Conservation (phyloP, 768 basidiomycete genomes). For the Lyophyllum semitale region DNA sequence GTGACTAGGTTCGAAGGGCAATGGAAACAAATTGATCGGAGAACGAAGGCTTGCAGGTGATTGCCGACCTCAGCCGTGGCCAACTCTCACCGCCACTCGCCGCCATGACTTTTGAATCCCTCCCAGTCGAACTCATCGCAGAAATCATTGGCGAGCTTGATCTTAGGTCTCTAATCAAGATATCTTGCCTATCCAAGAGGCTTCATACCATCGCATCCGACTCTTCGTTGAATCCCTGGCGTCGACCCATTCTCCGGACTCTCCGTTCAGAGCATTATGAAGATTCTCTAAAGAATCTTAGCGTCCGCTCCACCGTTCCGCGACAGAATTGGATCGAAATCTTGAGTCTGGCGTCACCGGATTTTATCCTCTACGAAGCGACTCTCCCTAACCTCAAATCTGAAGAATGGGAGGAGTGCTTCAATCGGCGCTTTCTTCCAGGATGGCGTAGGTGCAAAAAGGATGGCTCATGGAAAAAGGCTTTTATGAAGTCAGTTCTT, state of each 20-base stretch:
- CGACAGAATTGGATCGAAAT: slow-evolving; percentile 83
- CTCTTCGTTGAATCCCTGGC: slow-evolving; percentile 73
- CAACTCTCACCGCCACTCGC: not conserved
- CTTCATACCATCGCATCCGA: slow-evolving; percentile 63
- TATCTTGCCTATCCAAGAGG: slow-evolving; percentile 62
- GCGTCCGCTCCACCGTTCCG: slow-evolving; percentile 65
- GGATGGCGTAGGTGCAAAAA: slow-evolving; percentile 76
- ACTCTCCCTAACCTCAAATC: slow-evolving; percentile 69
- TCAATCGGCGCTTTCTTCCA: slow-evolving; percentile 70
- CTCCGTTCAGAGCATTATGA: slow-evolving; percentile 52
- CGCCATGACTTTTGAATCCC: slow-evolving; percentile 37
- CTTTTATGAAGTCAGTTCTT: slow-evolving; percentile 61
- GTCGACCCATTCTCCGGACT: slow-evolving; percentile 63
- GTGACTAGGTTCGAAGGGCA: too few species aligned
- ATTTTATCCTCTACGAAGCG: slow-evolving; percentile 66
- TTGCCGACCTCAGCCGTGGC: too few species aligned
- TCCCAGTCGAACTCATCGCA: slow-evolving; percentile 80
- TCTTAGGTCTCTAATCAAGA: slow-evolving; percentile 55
- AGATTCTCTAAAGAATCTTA: slow-evolving; percentile 54
- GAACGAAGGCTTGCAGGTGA: not conserved
- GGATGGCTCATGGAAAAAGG: slow-evolving; percentile 62
- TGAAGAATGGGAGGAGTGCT: slow-evolving; percentile 76
- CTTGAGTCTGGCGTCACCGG: slow-evolving; percentile 58
- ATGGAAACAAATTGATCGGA: slow-evolving; percentile 1
- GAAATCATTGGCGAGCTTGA: slow-evolving; percentile 72